Base-by-base conservation (phyloP, 352 stramenopile species). In the Phytopythium oedochilum region DNA sequence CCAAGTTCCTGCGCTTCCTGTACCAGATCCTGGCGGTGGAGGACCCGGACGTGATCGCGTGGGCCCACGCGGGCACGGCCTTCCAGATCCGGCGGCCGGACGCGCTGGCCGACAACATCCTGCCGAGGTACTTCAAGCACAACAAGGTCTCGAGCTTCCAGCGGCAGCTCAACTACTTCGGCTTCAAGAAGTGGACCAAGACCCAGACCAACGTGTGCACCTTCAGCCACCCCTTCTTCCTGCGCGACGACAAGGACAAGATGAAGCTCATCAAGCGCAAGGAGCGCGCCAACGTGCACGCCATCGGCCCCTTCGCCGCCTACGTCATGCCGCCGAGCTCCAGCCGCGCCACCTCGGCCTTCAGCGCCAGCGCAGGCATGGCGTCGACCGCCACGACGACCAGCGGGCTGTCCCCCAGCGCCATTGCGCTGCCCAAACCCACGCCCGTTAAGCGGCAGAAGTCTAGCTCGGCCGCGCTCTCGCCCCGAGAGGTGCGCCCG, bases 161-260 rank as follows among this genome's bases (percentile, higher is more conserved):
- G 69, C 55, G 79, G 18, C 79, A 89, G 61, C 60, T 89, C 38
- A 89, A 89, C 61, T 89, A 89, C 60, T 89, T 89, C 71, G 79
- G 79, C 17, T 89, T 89, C 47, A 89, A 89, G 48, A 90, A 90
- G 56, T 88, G 77, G 79, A 89, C 77, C 55, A 89, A 89, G 61
- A 89, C 77, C 15, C 77, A 89, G 64, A 88, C 79, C 20, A 82
- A 79, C 42, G 71, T 86, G 44, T 89, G 79, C 40, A 89, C 79
- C 8, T 89, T 88, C 55, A 87, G 75, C 59, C 79, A 88, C 43
- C 79, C 79, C 3, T 85, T 73, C 59, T 89, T 89, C 53, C 32
- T 87, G 4, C 68, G 73, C 20, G 60, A 64, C 4, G 73, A 88
- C 38, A 81, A 82, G 26, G 75, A 88, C 23, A 64, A 74, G 38